These are phyloP conservation scores for Rugosomyces carneus DNA, from an alignment of 1,284 basidiomycete genomes.

Conservation along the genomic window DNA sequence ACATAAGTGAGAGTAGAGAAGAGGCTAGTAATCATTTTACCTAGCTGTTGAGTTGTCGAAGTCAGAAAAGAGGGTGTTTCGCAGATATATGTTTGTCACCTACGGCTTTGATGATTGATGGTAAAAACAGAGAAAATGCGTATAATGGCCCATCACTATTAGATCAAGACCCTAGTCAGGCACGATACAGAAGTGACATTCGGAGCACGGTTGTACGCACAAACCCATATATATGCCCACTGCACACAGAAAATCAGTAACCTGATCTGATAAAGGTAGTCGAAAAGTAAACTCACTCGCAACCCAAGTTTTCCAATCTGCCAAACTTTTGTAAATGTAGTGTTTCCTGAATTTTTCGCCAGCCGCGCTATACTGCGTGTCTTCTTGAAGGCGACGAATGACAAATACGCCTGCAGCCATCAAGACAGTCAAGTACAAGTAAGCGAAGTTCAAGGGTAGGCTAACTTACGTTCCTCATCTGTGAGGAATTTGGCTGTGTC, in stretches of 20 bases:
- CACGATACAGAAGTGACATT: constrained; percentile 21
- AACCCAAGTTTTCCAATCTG: constrained; percentile 72
- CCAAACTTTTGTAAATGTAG: constrained; percentile 54
- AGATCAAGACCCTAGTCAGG: constrained; percentile 5
- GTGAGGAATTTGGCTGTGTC: constrained; percentile 70
- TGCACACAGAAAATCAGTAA: constrained; percentile 20
- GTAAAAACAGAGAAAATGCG: constrained; percentile 64
- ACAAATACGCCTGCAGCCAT: constrained; percentile 46
- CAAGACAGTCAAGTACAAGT: constrained; percentile 19
- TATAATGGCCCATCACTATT: constrained; percentile 56
- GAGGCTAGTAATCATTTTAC: constrained; percentile 18
- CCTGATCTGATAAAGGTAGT: not conserved
- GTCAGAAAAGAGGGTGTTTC: not conserved
- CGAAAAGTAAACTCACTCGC: constrained; percentile 40
- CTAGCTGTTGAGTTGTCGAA: constrained; percentile 17
- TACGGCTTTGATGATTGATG: constrained; percentile 58
- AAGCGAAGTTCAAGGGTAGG: not conserved
- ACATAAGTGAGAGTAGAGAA: constrained; percentile 31
- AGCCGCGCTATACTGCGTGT: constrained; percentile 64
- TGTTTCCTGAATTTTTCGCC: constrained; percentile 58
- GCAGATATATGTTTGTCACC: constrained; percentile 6
- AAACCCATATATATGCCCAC: constrained; percentile 56
- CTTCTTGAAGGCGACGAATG: constrained; percentile 58
- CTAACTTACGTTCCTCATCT: constrained; percentile 52
- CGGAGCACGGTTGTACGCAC: constrained; percentile 19